Conservation (phyloP, 768 basidiomycete species). For the Daedalea quercina region DNA sequence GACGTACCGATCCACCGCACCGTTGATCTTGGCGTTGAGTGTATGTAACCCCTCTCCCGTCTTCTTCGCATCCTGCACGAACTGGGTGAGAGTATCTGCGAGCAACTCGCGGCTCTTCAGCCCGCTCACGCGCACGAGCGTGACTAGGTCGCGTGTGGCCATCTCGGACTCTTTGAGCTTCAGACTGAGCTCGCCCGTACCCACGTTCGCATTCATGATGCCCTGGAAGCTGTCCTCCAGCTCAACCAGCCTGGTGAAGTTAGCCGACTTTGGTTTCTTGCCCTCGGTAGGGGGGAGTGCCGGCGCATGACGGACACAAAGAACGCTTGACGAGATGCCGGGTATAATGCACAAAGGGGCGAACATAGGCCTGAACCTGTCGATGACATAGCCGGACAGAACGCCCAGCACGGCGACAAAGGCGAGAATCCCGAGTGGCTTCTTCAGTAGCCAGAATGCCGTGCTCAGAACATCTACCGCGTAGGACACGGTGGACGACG, state of each 20-base stretch:
- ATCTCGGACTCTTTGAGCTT: conserved; percentile 74
- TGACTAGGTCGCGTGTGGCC: conserved; percentile 62
- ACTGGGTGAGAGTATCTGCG: conserved; percentile 42
- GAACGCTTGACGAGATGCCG: conserved; percentile 38
- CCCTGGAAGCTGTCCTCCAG: conserved; percentile 61
- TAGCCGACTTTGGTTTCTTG: conserved; percentile 36
- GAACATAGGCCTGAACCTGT: conserved; percentile 39
- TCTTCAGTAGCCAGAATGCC: conserved; percentile 44
- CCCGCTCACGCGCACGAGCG: conserved; percentile 56
- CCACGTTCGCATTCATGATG: conserved; percentile 50
- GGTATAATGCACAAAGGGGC: conserved; percentile 60
- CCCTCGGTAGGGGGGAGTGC: conserved; percentile 5
- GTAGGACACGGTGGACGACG: conserved; percentile 30
- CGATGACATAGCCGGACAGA: conserved; percentile 35
- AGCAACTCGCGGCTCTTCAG: conserved; percentile 54
- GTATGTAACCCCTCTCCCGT: conserved; percentile 54
- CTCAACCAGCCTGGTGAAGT: conserved; percentile 56
- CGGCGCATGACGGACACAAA: conserved; percentile 32
- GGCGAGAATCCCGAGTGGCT: conserved; percentile 48
- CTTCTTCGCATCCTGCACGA: conserved; percentile 55
- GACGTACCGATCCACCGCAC: conserved; percentile 66
- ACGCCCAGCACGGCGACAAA: conserved; percentile 44
- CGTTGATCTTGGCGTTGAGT: conserved; percentile 60
- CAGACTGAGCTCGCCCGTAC: conserved; percentile 52
- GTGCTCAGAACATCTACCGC: conserved; percentile 39